A percentile compares a stretch with the other conserved stretches of the same genome.
These are phyloP conservation scores for Diaporthe helianthi DNA, from an alignment of 2,329 filamentous ascomycete species.

Conservation along the genomic window DNA sequence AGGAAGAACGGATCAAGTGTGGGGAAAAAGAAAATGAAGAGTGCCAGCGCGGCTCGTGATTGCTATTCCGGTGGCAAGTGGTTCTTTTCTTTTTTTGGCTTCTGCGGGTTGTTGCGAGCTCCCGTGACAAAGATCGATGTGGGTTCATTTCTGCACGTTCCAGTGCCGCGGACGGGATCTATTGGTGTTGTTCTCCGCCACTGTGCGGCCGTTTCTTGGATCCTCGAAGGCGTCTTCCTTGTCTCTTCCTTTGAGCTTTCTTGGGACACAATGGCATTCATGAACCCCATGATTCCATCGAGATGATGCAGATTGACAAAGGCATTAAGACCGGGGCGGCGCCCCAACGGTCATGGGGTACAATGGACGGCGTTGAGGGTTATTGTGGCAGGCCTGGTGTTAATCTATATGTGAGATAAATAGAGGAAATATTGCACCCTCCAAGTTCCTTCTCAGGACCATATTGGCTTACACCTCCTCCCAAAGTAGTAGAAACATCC, in stretches of 20 bases:
- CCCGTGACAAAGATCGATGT: neutral
- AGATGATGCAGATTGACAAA: neutral
- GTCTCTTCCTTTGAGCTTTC: neutral
- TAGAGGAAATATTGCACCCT: neutral
- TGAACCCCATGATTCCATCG: neutral
- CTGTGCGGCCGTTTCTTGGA: too few species aligned
- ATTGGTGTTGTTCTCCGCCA: neutral
- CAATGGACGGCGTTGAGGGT: neutral
- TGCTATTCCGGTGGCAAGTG: conserved; percentile 1
- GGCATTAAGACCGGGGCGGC: neutral
- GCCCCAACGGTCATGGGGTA: neutral
- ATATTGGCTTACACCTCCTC: neutral
- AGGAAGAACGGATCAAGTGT: too few species aligned
- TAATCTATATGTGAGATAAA: neutral
- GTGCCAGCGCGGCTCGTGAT: neutral
- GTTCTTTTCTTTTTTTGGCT: neutral
- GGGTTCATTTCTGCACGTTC: neutral
- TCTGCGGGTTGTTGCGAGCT: neutral
- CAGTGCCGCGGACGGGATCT: neutral
- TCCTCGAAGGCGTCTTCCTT: neutral
- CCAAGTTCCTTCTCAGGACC: neutral
- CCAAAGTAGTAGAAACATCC: neutral
- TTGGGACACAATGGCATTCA: neutral
- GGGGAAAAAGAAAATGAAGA: neutral
- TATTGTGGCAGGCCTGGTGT: neutral